Percentiles rank a stretch among this genome's conserved stretches.
phyloP scores from a whole-genome alignment of 441 rosid species.

The Jatropha multifida region DNA sequence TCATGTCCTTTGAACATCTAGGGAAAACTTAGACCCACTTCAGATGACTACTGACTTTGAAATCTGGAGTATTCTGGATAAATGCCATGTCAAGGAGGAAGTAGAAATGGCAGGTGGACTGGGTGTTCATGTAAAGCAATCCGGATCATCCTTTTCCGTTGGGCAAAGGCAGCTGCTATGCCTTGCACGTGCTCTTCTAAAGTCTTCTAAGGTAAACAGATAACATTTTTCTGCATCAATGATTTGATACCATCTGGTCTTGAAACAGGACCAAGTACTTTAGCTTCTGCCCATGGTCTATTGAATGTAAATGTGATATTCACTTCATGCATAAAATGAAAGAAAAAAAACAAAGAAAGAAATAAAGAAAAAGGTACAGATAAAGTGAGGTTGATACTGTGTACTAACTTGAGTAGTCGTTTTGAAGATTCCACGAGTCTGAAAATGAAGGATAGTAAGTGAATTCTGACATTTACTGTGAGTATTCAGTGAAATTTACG shows the following conservation, averaged over 20 bases:
- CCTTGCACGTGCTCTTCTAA: constrained; percentile 91
- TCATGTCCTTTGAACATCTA: constrained; percentile 25
- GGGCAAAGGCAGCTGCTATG: constrained; percentile 97
- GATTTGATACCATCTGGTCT: neutral
- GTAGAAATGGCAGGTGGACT: constrained; percentile 85
- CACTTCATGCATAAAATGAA: no score
- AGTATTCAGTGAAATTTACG: no score
- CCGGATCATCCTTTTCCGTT: constrained; percentile 75
- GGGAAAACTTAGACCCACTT: constrained; percentile 92
- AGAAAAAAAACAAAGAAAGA: no score
- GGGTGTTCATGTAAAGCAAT: constrained; percentile 60
- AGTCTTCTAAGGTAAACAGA: constrained; percentile 67
- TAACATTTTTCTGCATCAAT: neutral
- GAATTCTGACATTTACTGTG: no score
- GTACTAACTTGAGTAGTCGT: no score
- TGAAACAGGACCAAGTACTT: no score
- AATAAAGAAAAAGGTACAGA: no score
- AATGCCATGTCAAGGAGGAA: constrained; percentile 82
- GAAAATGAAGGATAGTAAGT: no score
- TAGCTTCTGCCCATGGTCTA: no score
- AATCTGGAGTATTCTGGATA: constrained; percentile 72
- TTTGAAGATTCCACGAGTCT: no score
- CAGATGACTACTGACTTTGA: constrained; percentile 47
- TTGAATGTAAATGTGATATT: no score
- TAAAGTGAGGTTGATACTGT: no score